A percentile compares a stretch with the other conserved stretches of the same genome.
These are phyloP conservation scores for Mycena chlorophos DNA, from an alignment of 768 basidiomycete species.

Conservation along the genomic window DNA sequence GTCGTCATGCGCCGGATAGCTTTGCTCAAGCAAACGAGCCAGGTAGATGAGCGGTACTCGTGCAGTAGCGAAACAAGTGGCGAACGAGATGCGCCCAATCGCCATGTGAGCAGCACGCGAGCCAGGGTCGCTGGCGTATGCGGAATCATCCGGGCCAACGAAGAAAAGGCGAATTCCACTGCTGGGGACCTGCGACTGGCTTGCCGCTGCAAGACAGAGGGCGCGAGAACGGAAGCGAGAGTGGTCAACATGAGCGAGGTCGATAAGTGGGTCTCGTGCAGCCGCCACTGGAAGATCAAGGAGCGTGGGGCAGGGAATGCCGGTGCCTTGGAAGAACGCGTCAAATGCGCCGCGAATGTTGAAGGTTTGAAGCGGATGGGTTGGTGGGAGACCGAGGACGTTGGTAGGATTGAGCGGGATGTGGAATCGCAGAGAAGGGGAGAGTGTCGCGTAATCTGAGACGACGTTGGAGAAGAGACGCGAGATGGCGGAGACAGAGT, in stretches of 20 bases:
- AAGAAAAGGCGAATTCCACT: neutral
- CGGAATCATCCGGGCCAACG: conserved; percentile 4
- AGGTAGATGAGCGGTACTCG: conserved; percentile 6
- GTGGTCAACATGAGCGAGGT: neutral
- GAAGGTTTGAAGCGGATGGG: neutral
- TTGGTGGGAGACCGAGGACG: neutral
- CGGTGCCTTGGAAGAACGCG: neutral
- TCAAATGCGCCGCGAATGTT: neutral
- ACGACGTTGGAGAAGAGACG: neutral
- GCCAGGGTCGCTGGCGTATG: neutral
- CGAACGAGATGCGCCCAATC: conserved; percentile 2
- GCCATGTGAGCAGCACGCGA: neutral
- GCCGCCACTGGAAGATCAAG: neutral
- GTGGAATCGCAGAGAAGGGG: neutral
- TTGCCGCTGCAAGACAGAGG: conserved; percentile 1
- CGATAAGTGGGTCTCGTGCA: neutral
- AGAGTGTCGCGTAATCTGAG: neutral
- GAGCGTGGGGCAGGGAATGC: conserved; percentile 3
- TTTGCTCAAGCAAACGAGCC: neutral
- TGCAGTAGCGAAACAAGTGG: conserved; percentile 1
- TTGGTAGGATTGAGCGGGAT: neutral
- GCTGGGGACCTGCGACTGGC: conserved; percentile 1
- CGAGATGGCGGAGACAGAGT: neutral
- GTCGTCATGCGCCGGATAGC: conserved; percentile 2
- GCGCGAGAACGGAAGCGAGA: neutral